phyloP scores from a whole-genome alignment of 2,329 filamentous ascomycete species.

The Ceratocystis cubensis region DNA sequence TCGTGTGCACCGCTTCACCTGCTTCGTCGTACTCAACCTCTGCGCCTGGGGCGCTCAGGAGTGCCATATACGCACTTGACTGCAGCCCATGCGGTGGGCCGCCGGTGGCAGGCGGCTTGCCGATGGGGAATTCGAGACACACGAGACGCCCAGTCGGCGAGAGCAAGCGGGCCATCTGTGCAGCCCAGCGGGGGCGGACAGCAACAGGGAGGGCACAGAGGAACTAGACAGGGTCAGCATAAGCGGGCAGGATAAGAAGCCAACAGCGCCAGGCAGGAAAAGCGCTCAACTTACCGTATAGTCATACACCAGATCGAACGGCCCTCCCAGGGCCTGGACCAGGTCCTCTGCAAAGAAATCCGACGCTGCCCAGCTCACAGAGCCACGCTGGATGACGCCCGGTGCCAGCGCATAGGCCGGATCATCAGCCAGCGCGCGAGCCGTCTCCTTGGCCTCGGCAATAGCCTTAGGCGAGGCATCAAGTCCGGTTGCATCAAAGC shows the following conservation, averaged over 20 bases:
- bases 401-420: constrained; percentile 34
- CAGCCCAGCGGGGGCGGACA: constrained; percentile 41
- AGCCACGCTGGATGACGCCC: constrained; percentile 35
- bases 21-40: constrained; percentile 46
- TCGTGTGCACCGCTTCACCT: constrained; percentile 25
- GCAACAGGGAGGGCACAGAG: constrained; percentile 47
- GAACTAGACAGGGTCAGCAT: constrained; percentile 34
- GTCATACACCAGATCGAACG: constrained; percentile 55
- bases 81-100: constrained; percentile 65
- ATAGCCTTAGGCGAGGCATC: constrained; percentile 46
- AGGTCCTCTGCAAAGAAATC: constrained; percentile 57
- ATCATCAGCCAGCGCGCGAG: constrained; percentile 30
- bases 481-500: constrained; percentile 65
- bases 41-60: constrained; percentile 57
- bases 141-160: constrained; percentile 39
- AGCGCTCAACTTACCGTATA: constrained; percentile 40
- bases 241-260: too few relatives aligned
- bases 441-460: constrained; percentile 35
- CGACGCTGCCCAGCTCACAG: constrained; percentile 43
- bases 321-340: constrained; percentile 33
- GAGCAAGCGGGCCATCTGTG: constrained; percentile 40
- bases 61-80: constrained; percentile 56
- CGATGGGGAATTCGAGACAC: constrained; percentile 66
- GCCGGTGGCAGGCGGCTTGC: constrained; percentile 49
- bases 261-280: background rate